Conservation (phyloP, 1,139 yeast genomes). For the Meyerozyma smithsonii region DNA sequence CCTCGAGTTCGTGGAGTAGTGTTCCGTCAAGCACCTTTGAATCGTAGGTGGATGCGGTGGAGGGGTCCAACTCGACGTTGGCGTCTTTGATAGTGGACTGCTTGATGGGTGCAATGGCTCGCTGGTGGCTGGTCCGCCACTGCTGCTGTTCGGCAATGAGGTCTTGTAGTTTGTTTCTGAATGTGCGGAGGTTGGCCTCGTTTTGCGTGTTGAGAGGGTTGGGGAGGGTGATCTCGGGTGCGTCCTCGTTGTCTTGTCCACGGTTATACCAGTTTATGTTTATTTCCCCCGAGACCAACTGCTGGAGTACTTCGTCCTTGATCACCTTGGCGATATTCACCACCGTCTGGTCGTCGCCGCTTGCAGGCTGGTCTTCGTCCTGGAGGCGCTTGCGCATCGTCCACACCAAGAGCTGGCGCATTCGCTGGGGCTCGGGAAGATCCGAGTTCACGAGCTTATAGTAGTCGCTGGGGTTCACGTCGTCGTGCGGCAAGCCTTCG, state of each 20-base stretch:
- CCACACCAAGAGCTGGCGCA: conserved; percentile 71
- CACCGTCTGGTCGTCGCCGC: conserved; percentile 34
- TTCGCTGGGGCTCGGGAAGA: conserved; percentile 67
- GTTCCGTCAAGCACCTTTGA: conserved; percentile 4
- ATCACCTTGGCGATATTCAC: conserved; percentile 57
- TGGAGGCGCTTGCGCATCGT: conserved; percentile 50
- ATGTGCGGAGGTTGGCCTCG: conserved; percentile 38
- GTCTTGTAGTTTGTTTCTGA: conserved; percentile 38
- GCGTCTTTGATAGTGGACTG: conserved; percentile 10
- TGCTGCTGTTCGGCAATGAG: conserved; percentile 43
- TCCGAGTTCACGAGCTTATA: conserved; percentile 59
- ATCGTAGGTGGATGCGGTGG: not conserved
- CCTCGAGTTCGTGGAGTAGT: conserved; percentile 5
- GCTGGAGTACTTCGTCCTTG: conserved; percentile 59
- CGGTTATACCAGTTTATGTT: conserved; percentile 65
- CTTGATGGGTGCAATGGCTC: conserved; percentile 18
- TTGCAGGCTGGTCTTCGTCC: conserved; percentile 25
- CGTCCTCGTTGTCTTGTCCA: conserved; percentile 19
- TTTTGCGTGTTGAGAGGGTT: conserved; percentile 57
- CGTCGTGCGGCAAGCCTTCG: conserved; percentile 63
- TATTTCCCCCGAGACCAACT: conserved; percentile 53
- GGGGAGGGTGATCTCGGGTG: conserved; percentile 33
- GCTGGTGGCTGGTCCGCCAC: conserved; percentile 39
- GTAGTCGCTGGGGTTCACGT: conserved; percentile 52
- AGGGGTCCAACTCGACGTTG: not conserved